Evolutionary conservation across 495 filamentous ascomycete genomes (phyloP).

Genomic region (Opeltia flavorubescens): DNA sequence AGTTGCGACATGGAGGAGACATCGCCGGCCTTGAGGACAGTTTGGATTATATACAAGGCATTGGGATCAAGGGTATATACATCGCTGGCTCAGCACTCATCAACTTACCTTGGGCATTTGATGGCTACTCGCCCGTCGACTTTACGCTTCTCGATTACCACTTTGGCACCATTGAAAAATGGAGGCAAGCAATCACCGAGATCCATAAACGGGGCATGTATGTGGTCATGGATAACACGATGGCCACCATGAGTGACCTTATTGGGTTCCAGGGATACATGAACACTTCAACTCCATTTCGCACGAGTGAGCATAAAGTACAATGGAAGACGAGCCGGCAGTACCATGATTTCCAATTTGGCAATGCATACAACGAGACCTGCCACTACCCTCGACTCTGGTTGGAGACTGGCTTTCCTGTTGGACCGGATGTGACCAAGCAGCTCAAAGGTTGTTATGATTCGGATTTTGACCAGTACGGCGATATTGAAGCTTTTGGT

Average conservation of each 20-base stretch:
- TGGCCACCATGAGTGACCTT: conserved; percentile 56
- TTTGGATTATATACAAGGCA: conserved; percentile 60
- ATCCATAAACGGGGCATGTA: conserved; percentile 57
- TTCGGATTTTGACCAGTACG: conserved; percentile 60
- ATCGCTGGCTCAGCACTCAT: conserved; percentile 55
- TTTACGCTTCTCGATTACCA: conserved; percentile 59
- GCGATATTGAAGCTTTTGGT: conserved; percentile 55
- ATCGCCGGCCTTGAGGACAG: conserved; percentile 48
- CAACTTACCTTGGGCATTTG: conserved; percentile 57
- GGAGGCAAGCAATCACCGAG: conserved; percentile 49
- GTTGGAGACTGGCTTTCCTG: conserved; percentile 43
- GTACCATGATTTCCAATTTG: conserved; percentile 51
- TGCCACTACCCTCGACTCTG: conserved; percentile 57
- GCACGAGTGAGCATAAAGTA: conserved; percentile 38
- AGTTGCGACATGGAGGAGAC: conserved; percentile 65
- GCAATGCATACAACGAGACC: conserved; percentile 40
- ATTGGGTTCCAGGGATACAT: conserved; percentile 55
- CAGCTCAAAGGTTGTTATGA: conserved; percentile 45
- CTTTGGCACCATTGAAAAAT: conserved; percentile 47
- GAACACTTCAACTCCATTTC: conserved; percentile 52
- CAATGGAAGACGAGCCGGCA: conserved; percentile 42
- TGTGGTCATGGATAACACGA: conserved; percentile 58
- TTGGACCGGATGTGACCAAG: conserved; percentile 22
- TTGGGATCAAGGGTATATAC: conserved; percentile 63
- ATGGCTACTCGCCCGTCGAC: conserved; percentile 55